Evolutionary conservation across 1,139 yeast genomes (phyloP), one percentile per base, ranked within the genome.

Genomic region (Saccharomyces hybrid): DNA sequence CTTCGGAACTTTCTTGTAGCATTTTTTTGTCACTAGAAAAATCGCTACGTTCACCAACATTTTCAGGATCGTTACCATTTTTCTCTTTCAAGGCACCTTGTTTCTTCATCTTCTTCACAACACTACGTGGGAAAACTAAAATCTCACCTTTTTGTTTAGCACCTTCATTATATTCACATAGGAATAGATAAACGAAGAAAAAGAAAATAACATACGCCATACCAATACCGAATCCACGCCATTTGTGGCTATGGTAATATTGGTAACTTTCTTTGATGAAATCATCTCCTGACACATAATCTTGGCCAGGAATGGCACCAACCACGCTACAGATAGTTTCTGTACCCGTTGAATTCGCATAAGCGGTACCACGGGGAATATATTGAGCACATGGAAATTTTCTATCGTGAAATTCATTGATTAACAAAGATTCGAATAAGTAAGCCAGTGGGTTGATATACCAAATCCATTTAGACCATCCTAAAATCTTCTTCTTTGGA

Each of bases 131-230:
- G 74, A 80, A 86, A 47, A 85, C 77, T 48, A 83, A 75, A 49
- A 84, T 76, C 70, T 86, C 93, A 70, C 93, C 93, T 73, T 82
- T 83, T 64, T 85, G 86, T 72, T 81, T 77, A 28, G 84, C 79
- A 64, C 86, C 86, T 61, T 82, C 81, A 64, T 82, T 81, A 55
- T 71, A 67, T 70, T 83, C 87, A 52, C 80, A 80, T 58, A 80
- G 75, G 11, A 72, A 38, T 60, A 86, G 67, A 62, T 86, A 84
- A 16, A 81, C 74, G 48, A 63, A 62, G 53, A 84, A 72, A 70
- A 86, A 84, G 69, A 83, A 77, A 29, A 82, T 51, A 32, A 74
- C 70, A 65, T 78, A 86, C 1, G 76, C 88, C 57, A 83, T 55
- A 31, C 75, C 68, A 60, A 87, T 83, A 62, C 91, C 95, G 59